phyloP scores from a whole-genome alignment of 2,329 filamentous ascomycete genomes.

The Sclerotinia glacialis region DNA sequence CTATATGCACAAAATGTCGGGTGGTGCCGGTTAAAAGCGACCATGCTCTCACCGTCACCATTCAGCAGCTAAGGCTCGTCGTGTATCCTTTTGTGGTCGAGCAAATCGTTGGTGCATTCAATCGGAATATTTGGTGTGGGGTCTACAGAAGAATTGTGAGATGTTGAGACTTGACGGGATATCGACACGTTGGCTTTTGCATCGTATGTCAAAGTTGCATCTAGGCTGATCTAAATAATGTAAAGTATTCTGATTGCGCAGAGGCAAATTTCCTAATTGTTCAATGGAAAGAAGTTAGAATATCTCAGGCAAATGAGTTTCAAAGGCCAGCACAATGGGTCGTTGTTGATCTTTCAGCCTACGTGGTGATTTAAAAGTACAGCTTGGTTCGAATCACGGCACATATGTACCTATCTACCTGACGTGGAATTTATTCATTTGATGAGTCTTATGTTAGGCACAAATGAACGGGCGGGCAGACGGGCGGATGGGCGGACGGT shows the following conservation, averaged over 20 bases:
- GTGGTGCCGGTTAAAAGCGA: slow-evolving; percentile 15
- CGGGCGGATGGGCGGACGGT: not conserved
- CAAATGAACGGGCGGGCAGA: not conserved
- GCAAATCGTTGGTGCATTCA: not conserved
- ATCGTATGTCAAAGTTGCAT: slow-evolving; percentile 1
- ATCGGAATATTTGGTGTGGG: not conserved
- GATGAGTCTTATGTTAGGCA: not conserved
- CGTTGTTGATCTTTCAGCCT: not conserved
- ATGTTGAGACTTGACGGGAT: slow-evolving; percentile 5
- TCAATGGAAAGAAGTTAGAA: not conserved
- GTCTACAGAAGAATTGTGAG: not conserved
- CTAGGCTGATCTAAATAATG: not conserved
- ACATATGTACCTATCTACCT: not conserved
- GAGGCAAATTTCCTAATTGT: not conserved
- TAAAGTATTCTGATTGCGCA: not conserved
- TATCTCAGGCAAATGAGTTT: not conserved
- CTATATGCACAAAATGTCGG: not conserved
- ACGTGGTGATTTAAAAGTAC: not conserved
- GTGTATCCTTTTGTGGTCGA: slow-evolving; percentile 10
- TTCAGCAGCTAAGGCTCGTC: slow-evolving; percentile 8
- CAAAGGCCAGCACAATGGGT: not conserved
- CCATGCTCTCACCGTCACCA: slow-evolving; percentile 13
- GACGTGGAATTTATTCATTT: not conserved
- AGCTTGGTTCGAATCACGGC: not conserved
- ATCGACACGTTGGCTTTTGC: not conserved